These are phyloP conservation scores for Cryptosporidium sp. DNA, from an alignment of 169 alveolate genomes.

Conservation along the genomic window DNA sequence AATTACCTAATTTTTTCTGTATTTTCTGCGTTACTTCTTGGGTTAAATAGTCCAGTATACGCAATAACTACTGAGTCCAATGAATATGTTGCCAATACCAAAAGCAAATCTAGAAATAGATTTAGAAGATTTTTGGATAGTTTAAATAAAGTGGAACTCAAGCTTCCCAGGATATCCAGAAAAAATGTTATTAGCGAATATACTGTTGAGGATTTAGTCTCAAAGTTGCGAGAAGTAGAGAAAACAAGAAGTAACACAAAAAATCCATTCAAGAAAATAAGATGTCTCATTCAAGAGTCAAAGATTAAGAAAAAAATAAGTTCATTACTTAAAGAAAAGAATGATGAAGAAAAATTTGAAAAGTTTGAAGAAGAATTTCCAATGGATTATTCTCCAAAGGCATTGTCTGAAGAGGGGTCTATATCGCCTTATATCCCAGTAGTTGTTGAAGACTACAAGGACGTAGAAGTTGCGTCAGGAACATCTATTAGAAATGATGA, in stretches of 20 bases:
- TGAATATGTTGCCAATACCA: too few relatives aligned
- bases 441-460: background rate
- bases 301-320: background rate
- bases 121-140: background rate
- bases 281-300: constrained; percentile 4
- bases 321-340: background rate
- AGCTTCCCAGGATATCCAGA: background rate
- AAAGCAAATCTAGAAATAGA: background rate
- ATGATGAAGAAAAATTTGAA: constrained; percentile 26
- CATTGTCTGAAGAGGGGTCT: constrained; percentile 26
- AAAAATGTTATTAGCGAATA: background rate
- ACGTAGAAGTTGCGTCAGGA: background rate
- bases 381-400: constrained; percentile 47
- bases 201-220: background rate
- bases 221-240: constrained; percentile 1
- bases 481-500: background rate
- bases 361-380: constrained; percentile 58
- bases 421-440: constrained; percentile 8
- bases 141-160: background rate
- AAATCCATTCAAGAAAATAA: constrained; percentile 55
- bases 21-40: background rate
- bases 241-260: constrained; percentile 11
- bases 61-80: background rate
- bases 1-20: constrained; percentile 11
- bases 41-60: background rate